Evolutionary conservation across 2,329 filamentous ascomycete species (phyloP).

Genomic region (Xylaria polymorpha): DNA sequence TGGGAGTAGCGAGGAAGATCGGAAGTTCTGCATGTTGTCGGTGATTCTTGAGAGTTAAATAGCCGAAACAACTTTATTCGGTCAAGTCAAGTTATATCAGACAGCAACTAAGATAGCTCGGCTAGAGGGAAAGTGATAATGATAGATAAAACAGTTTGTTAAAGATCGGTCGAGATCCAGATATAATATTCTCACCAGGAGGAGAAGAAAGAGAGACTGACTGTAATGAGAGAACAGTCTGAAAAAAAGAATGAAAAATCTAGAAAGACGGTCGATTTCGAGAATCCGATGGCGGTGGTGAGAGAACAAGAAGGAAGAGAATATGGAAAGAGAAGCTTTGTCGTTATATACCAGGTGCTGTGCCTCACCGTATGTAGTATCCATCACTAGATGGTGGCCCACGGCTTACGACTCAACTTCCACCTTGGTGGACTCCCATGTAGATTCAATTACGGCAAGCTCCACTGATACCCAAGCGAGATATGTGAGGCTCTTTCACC

Average conservation of each 20-base stretch:
- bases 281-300: slow-evolving; percentile 39
- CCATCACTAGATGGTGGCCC: slow-evolving; percentile 6
- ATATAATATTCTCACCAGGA: slow-evolving; percentile 46
- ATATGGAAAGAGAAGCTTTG: slow-evolving; percentile 17
- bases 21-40: slow-evolving; percentile 43
- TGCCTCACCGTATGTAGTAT: slow-evolving; percentile 24
- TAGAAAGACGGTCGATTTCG: slow-evolving; percentile 41
- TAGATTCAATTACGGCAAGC: slow-evolving; percentile 19
- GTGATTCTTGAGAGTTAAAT: slow-evolving; percentile 31
- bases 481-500: slow-evolving; percentile 19
- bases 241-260: slow-evolving; percentile 38
- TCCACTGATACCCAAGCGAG: slow-evolving; percentile 25
- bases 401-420: slow-evolving; percentile 18
- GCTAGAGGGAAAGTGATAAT: neutral
- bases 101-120: slow-evolving; percentile 9
- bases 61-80: slow-evolving; percentile 14
- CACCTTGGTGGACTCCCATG: slow-evolving; percentile 35
- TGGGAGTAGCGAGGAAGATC: slow-evolving; percentile 39
- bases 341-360: slow-evolving; percentile 40
- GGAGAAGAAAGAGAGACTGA: slow-evolving; percentile 39
- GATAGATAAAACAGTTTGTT: neutral
- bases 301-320: slow-evolving; percentile 26
- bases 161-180: slow-evolving; percentile 44
- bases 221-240: slow-evolving; percentile 40
- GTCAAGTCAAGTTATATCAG: slow-evolving; percentile 25